phyloP scores from a whole-genome alignment of 2,329 filamentous ascomycete genomes.

The Gaeumannomyces sp. region DNA sequence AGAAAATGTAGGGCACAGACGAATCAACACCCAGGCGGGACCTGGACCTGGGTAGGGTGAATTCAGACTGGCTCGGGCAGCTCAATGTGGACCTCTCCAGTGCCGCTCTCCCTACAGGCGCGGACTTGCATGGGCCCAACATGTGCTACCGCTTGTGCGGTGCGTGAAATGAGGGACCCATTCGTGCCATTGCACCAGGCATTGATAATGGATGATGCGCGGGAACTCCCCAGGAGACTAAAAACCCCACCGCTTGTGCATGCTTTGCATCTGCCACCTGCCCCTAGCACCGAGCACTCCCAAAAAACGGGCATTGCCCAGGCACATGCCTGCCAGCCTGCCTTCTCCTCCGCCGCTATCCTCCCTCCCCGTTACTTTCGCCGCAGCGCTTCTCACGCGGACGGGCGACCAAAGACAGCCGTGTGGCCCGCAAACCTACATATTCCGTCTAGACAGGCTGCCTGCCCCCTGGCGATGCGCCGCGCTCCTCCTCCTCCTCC shows the following conservation, averaged over 20 bases:
- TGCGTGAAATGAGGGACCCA: neutral
- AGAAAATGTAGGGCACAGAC: neutral
- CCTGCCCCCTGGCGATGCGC: neutral
- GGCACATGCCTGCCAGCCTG: neutral
- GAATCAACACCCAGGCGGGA: neutral
- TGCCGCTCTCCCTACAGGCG: too few species aligned
- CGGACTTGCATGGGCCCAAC: neutral
- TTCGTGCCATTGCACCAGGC: too few species aligned
- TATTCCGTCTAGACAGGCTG: neutral
- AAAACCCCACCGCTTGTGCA: neutral
- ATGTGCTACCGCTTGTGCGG: neutral
- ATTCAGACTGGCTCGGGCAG: neutral
- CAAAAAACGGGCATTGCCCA: neutral
- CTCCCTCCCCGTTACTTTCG: neutral
- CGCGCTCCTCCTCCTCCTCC: too few species aligned
- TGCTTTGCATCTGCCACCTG: neutral
- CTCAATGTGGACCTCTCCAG: neutral
- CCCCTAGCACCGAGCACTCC: too few species aligned
- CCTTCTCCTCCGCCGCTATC: neutral
- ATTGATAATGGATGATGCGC: neutral
- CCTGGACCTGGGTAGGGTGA: neutral
- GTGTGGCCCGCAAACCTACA: neutral
- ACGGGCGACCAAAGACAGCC: neutral
- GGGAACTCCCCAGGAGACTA: neutral
- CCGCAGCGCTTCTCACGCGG: neutral